Evolutionary conservation across 2,329 filamentous ascomycete genomes (phyloP).

Genomic region (Ploettnerulaceae sp.): DNA sequence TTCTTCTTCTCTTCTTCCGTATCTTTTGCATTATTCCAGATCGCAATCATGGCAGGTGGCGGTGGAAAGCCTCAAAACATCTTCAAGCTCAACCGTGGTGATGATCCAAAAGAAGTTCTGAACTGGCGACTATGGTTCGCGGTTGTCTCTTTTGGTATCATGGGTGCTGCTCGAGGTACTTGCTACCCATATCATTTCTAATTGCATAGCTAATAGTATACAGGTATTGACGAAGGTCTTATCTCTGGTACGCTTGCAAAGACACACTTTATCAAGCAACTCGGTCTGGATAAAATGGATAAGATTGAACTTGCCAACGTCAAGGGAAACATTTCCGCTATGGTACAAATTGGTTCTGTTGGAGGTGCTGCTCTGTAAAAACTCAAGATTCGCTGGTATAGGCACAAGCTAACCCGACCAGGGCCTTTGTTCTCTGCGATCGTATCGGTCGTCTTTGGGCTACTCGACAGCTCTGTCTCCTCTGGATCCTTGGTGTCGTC

Average conservation of each 20-base stretch:
- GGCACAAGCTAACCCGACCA: background rate
- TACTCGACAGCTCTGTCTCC: slow-evolving; percentile 50
- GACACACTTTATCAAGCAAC: slow-evolving; percentile 56
- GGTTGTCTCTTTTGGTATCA: slow-evolving; percentile 64
- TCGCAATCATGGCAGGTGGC: slow-evolving; percentile 42
- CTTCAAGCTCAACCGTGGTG: slow-evolving; percentile 58
- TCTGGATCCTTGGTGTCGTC: slow-evolving; percentile 55
- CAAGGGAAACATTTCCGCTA: slow-evolving; percentile 55
- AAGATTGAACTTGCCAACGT: slow-evolving; percentile 56
- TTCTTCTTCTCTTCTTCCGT: too few relatives aligned
- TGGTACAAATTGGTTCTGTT: slow-evolving; percentile 39
- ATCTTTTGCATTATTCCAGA: background rate
- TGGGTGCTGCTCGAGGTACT: slow-evolving; percentile 66
- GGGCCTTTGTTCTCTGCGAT: slow-evolving; percentile 53
- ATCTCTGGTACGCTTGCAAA: slow-evolving; percentile 68
- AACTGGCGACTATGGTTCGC: slow-evolving; percentile 79
- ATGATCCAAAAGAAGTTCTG: slow-evolving; percentile 64
- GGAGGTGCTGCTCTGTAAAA: slow-evolving; percentile 51
- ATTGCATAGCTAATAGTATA: background rate
- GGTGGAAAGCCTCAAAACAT: slow-evolving; percentile 55
- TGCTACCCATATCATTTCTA: background rate
- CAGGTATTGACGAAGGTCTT: slow-evolving; percentile 62
- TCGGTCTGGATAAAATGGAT: slow-evolving; percentile 51
- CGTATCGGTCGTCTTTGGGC: slow-evolving; percentile 59
- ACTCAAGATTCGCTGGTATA: background rate